Evolutionary conservation across 169 alveolate species (phyloP), one percentile per base, ranked within the genome.

Genomic region (Condylostoma magnum): DNA sequence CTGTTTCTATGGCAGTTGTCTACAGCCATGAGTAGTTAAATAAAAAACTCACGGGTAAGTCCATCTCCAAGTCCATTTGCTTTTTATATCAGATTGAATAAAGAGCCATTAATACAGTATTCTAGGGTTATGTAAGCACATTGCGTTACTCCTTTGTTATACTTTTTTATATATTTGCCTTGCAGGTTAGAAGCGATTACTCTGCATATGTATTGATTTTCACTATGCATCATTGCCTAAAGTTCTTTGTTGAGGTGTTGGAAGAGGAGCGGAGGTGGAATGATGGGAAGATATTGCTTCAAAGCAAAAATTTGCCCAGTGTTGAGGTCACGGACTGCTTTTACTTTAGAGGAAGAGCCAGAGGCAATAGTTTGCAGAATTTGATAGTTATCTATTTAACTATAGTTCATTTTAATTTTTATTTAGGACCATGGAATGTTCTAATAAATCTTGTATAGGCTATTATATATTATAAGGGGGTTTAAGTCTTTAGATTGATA

Each of bases 1-100:
- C 86, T 87, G 30, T 36, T 33, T 4, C 54, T 20, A 69, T 86
- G 90, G 30, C 85, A 44, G 30, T 55, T n/a, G 51, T 77, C 77
- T 2, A 82, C 53, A 6, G 80, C 79, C 28, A 48, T 51, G 2
- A 86, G 44, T 10, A 82, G 36, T 54, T 82, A 69, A 2, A 33
- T 48, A 56, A 86, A 86, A n/a, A 66, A 69, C 52, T 54, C 71
- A 44, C 89, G 41, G 15, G 89, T 67, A 46, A 71, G 48, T 20
- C 65, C 36, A 52, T 82, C 90, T 28, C 50, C 43, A n/a, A 82
- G 54, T 28, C 53, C 71, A 6, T 81, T 81, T 15, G 30, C 12
- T 10, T 67, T 15, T 22, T 36, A 54, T 33, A 77, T 57, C 27
- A 55, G 58, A n/a, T 77, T 69, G 43, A 70, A 77, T 8, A 77